Base-by-base conservation (phyloP, 1,284 basidiomycete genomes). In the Farysia itapuensis region DNA sequence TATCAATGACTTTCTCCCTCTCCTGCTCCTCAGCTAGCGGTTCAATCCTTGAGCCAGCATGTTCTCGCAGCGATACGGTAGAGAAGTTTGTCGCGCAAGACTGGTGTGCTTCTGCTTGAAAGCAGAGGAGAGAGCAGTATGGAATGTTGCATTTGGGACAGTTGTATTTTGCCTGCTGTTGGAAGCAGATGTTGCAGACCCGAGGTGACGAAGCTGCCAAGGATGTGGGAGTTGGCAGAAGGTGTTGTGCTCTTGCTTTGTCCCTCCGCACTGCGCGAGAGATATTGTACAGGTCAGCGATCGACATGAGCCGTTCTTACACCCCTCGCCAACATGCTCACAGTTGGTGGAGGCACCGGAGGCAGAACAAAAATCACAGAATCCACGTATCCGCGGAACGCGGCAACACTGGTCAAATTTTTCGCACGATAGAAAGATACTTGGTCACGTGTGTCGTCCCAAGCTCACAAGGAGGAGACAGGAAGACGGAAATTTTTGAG, bases 121-220 rank as follows among this genome's bases (percentile, higher is more conserved):
- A 73, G 48, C 70, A 73, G 4, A 16, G 18, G 12, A 69, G 48
- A 7, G 68, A 67, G 47, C 70, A 73, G 42, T 58, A 73, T 1
- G 70, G 70, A 2, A 56, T 38, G 30, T 71, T 64, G 56, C 70
- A 73, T 30, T 43, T 39, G 1, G 70, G 67, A 39, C 70, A 73
- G n/a, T 39, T 64, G 47, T 73, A 73, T 5, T 44, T 32, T 0
- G 68, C 59, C 2, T 38, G 31, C 5, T 43, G 20, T 21, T 49
- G 32, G 35, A 51, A 61, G 43, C 70, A 72, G 39, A 72, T 52
- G 39, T 64, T 65, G 37, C 67, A 72, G 2, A 66, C 50, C 4
- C 65, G 46, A 3, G 52, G 11, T 1, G 49, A 39, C 13, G 39
- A 42, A 19, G 35, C 31, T 14, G 47, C 30, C 11, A 33, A 35